phyloP scores from a whole-genome alignment of 2,329 filamentous ascomycete species.

The Geoglossum cookeanum region DNA sequence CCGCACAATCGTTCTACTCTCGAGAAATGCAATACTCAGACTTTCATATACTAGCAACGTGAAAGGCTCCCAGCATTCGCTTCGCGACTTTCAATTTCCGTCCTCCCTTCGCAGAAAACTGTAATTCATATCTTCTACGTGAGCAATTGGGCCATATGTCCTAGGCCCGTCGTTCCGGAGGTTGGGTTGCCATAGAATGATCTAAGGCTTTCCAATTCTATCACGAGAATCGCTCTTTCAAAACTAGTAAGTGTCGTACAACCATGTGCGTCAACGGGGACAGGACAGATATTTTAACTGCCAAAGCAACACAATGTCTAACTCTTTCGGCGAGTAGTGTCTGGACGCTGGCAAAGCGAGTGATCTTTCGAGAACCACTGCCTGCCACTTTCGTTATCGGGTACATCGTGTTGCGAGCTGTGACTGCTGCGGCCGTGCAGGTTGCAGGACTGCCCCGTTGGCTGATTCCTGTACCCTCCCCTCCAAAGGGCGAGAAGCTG shows the following conservation, averaged over 20 bases:
- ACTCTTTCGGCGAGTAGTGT: conserved; percentile 90
- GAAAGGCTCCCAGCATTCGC: conserved; percentile 24
- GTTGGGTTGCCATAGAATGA: conserved; percentile 94
- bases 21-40: neutral
- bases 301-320: conserved; percentile 77
- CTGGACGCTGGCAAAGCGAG: conserved; percentile 79
- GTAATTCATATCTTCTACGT: conserved; percentile 22
- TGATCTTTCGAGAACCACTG: conserved; percentile 45
- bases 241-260: conserved; percentile 52
- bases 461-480: conserved; percentile 64
- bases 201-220: conserved; percentile 48
- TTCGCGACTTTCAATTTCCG: conserved; percentile 50
- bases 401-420: conserved; percentile 73
- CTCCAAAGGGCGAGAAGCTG: conserved; percentile 62
- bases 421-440: conserved; percentile 68
- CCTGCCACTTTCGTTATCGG: conserved; percentile 59
- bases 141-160: conserved; percentile 66
- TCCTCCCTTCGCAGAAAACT: conserved; percentile 44
- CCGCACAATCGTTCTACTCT: too few species aligned
- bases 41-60: conserved; percentile 4
- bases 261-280: conserved; percentile 55
- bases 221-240: conserved; percentile 38
- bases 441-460: conserved; percentile 68
- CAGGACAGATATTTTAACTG: conserved; percentile 47
- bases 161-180: conserved; percentile 82